Evolutionary conservation across 768 basidiomycete species (phyloP), one percentile per base, ranked within the genome.

Genomic region (Amylocystis lapponica): DNA sequence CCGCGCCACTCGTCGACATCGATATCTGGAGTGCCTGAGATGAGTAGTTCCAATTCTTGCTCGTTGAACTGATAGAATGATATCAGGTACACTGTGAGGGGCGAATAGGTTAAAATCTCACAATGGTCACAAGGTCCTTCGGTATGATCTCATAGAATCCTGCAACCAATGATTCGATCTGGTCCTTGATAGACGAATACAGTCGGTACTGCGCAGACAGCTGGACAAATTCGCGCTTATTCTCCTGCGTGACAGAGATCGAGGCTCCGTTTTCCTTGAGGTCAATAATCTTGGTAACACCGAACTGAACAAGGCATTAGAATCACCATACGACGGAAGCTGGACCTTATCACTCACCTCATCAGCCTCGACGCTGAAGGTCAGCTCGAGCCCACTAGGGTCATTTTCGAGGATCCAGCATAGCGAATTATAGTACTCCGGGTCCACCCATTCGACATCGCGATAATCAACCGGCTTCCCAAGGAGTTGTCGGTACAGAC

Each of bases 361-460:
- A 49, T 98, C 95, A 1, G 89, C 89, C 65, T 99, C 95, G 25
- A 94, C 86, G 48, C 90, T 92, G 69, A 98, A 98, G 12, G 82
- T 96, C 46, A 97, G 71, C 48, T 99, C 91, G 51, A 94, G 62
- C 16, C 75, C 66, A 17, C 83, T 86, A 5, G 89, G 87, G 56
- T 96, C 93, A 61, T 99, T 98, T 58, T 98, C 94, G 50, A 97
- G 66, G 63, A 99, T 98, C 96, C 96, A 99, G 57, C 88, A 88
- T 10, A 99, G 71, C 0, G 92, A 95, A 52, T 95, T 97, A 71
- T 97, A 97, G 63, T 98, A 98, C 64, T 95, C 92, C 0, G 94
- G 94, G 65, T 98, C 94, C 31, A 97, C 87, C 83, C 90, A 95
- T 65, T 98, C 94, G 17, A 98, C 87, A 60, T 98, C 95, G 49